Percentiles rank a stretch among this genome's conserved stretches.
Conservation (phyloP, 2,329 filamentous ascomycete species). For the Dryadomyces quercus-mongolicae region DNA sequence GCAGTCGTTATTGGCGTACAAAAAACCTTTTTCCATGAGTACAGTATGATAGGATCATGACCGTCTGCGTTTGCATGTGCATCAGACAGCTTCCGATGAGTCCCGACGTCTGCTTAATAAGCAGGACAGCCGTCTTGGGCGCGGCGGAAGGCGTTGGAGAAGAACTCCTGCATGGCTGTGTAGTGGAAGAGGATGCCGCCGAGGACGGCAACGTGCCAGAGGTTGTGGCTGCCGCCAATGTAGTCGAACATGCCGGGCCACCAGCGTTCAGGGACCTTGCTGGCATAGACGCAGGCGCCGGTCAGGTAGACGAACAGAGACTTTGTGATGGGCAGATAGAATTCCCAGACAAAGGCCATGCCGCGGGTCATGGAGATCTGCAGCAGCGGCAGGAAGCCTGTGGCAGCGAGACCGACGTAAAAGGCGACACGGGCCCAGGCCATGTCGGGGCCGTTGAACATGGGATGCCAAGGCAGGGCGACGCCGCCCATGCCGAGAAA, state of each 20-base stretch:
- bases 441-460: conserved; percentile 87
- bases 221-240: conserved; percentile 86
- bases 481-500: conserved; percentile 75
- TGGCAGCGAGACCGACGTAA: conserved; percentile 75
- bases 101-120: conserved; percentile 24
- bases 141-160: conserved; percentile 61
- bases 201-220: conserved; percentile 92
- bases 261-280: conserved; percentile 87
- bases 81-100: neutral
- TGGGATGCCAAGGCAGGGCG: conserved; percentile 89
- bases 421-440: conserved; percentile 87
- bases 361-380: conserved; percentile 74
- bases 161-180: conserved; percentile 89
- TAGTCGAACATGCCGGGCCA: conserved; percentile 91
- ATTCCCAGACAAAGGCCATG: conserved; percentile 67
- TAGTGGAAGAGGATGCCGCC: conserved; percentile 98
- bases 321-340: conserved; percentile 80
- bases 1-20: neutral
- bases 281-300: conserved; percentile 80
- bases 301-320: conserved; percentile 74
- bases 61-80: neutral
- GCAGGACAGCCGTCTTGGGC: conserved; percentile 48
- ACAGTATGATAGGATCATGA: neutral
- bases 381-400: conserved; percentile 77
- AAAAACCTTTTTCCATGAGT: neutral